Conservation (phyloP, 768 basidiomycete genomes). For the Tubosaeta brunneosetosa region DNA sequence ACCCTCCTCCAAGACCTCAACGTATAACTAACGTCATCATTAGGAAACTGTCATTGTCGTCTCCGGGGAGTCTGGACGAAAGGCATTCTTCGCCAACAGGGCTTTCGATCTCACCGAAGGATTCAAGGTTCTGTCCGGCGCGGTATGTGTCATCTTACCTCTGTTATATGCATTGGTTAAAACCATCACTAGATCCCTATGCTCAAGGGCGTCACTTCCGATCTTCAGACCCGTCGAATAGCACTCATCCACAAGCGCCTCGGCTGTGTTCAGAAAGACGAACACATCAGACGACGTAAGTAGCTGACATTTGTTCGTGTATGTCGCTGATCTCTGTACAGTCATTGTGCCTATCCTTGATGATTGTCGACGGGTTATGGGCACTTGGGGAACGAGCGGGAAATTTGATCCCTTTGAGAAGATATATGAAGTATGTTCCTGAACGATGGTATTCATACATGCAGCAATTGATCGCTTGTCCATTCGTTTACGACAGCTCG, state of each 20-base stretch:
- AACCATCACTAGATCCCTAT: conserved; percentile 56
- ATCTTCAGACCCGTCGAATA: conserved; percentile 58
- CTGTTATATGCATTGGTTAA: conserved; percentile 14
- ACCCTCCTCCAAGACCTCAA: conserved; percentile 6
- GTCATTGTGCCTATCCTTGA: conserved; percentile 63
- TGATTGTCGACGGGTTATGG: conserved; percentile 59
- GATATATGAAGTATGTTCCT: conserved; percentile 54
- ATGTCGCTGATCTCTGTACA: conserved; percentile 27
- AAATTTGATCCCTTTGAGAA: conserved; percentile 68
- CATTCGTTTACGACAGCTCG: conserved; percentile 37
- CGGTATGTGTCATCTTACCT: conserved; percentile 42
- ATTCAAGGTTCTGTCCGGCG: conserved; percentile 74
- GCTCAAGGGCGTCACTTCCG: conserved; percentile 69
- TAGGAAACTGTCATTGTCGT: conserved; percentile 73
- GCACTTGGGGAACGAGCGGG: conserved; percentile 61
- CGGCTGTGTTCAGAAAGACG: conserved; percentile 56
- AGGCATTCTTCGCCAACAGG: conserved; percentile 65
- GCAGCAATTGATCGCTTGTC: neutral
- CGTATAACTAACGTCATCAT: conserved; percentile 17
- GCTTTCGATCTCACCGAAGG: conserved; percentile 74
- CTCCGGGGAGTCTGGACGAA: conserved; percentile 67
- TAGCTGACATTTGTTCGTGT: neutral
- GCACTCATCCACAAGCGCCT: conserved; percentile 70
- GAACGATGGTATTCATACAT: neutral
- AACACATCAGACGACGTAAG: conserved; percentile 57